A percentile compares a stretch with the other conserved stretches of the same genome.
Evolutionary conservation across 768 basidiomycete species (phyloP).

Genomic region (Termitomyces sp.): DNA sequence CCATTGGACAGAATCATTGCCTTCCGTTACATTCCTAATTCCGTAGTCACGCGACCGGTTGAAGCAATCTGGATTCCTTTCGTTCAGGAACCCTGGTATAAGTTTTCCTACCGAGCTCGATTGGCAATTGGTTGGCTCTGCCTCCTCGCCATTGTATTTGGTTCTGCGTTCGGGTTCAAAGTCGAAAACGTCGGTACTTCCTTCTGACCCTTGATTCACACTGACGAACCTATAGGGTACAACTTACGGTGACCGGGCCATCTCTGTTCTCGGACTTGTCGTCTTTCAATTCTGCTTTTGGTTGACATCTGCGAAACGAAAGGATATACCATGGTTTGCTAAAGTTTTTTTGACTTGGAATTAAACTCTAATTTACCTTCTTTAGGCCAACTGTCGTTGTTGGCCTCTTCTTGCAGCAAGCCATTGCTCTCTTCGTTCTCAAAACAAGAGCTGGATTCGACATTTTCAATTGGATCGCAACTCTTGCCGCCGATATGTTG

Average conservation of each 20-base stretch:
- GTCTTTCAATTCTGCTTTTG: conserved; percentile 80
- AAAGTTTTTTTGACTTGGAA: conserved; percentile 1
- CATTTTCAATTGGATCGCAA: conserved; percentile 83
- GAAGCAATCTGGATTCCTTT: conserved; percentile 64
- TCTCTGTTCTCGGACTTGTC: conserved; percentile 76
- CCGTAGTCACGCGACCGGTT: conserved; percentile 68
- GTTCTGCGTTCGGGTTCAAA: conserved; percentile 82
- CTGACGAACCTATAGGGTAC: conserved; percentile 33
- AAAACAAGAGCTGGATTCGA: conserved; percentile 80
- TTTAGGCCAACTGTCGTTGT: conserved; percentile 82
- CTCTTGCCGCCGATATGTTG: conserved; percentile 78
- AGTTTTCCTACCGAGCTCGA: conserved; percentile 45
- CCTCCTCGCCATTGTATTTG: conserved; percentile 75
- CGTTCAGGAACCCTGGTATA: conserved; percentile 68
- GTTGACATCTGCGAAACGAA: conserved; percentile 59
- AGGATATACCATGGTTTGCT: conserved; percentile 66
- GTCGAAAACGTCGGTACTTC: conserved; percentile 42
- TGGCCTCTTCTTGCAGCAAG: conserved; percentile 83
- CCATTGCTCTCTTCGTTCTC: conserved; percentile 84
- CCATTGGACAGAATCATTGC: conserved; percentile 56
- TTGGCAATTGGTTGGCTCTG: conserved; percentile 72
- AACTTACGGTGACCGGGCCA: conserved; percentile 75
- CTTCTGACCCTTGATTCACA: neutral
- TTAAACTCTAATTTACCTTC: neutral
- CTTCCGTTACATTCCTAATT: conserved; percentile 81